Base-by-base conservation (phyloP, 345 rosid species). In the Angophora floribunda region DNA sequence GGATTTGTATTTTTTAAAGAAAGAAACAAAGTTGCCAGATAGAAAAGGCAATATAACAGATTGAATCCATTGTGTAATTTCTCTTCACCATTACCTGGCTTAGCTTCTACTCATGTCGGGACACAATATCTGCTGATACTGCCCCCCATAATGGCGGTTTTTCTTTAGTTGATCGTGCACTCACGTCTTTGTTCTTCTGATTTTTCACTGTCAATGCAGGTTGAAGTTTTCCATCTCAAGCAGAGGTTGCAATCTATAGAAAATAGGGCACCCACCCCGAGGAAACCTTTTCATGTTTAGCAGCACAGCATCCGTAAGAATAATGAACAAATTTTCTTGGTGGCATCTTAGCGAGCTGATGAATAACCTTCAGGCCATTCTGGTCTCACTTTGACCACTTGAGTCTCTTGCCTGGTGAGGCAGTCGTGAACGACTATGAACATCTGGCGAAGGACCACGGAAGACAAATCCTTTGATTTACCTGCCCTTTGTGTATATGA, bases 191-290 rank as follows among this genome's bases (percentile, higher is more conserved):
- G 28, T n/a, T 61, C 28, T 59, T 26, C 22, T 52, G 32, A 51
- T 78, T 70, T 19, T 51, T 44, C 59, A 49, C 63, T 44, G 13
- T 79, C 80, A 22, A 52, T 89, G 88, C 95, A 97, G 99, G 98
- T 97, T 86, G 99, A 96, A 93, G 99, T 98, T 93, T 98, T 98
- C 91, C 99, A 97, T 91, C 98, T 98, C 85, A 97, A 98, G 90
- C 99, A 98, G 88, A 93, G 99, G 87, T 89, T 98, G 91, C 99
- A 98, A 75, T 96, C 99, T 13, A 78, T 95, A 94, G 99, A 98
- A 91, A 95, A 93, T 92, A 94, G 98, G 88, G 95, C 94, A 52
- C 95, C 97, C 22, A 96, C 98, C 22, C 99, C 99, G 7, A 93
- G 99, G 92, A 97, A 98, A 89, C 98, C 98, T 28, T 97, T 93